Evolutionary conservation across 768 basidiomycete genomes (phyloP), one percentile per base, ranked within the genome.

Genomic region (Clavulina sp.): DNA sequence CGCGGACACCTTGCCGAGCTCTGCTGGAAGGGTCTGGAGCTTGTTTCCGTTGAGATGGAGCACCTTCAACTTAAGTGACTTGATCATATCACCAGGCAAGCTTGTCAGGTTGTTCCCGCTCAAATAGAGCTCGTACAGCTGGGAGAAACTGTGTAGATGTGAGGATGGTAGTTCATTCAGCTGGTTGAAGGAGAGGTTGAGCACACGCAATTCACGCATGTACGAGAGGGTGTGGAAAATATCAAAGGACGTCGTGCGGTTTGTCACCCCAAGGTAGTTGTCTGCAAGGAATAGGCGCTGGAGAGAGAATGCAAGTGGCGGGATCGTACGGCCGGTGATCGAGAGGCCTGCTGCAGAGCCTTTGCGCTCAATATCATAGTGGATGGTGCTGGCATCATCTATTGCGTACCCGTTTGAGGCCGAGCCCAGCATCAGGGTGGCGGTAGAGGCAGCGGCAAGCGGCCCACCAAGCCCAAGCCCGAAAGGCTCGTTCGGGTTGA

Each of bases 141-240:
- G 52, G 19, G 69, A 67, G 57, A 88, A 72, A 54, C 79, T 78
- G 56, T 73, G 70, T 59, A 96, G 77, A 59, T 88, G 91, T 29
- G 72, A 68, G 0, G 75, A 65, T 0, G 93, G 91, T 41, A 96
- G 73, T 59, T 92, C 86, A 64, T 82, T 81, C 41, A 99, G 82
- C 51, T 88, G 79, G 64, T 99, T 99, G 70, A 95, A 97, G 26
- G 85, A 87, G 19, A 97, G 70, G 58, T 97, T 97, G 53, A 99
- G 74, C 1, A 87, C 78, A 1, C 69, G 72, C 7, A 99, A 74
- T 57, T 84, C 78, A 54, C 76, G 75, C 59, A 96, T 71, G 36
- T 84, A 69, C 59, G 79, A 81, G 28, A 96, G 65, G 0, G 79
- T 75, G 19, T 76, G 77, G 28, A 95, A 73, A 6, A 75, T 72